These are phyloP conservation scores for Hypoxylon sp. DNA, from an alignment of 2,329 filamentous ascomycete genomes.

Conservation along the genomic window DNA sequence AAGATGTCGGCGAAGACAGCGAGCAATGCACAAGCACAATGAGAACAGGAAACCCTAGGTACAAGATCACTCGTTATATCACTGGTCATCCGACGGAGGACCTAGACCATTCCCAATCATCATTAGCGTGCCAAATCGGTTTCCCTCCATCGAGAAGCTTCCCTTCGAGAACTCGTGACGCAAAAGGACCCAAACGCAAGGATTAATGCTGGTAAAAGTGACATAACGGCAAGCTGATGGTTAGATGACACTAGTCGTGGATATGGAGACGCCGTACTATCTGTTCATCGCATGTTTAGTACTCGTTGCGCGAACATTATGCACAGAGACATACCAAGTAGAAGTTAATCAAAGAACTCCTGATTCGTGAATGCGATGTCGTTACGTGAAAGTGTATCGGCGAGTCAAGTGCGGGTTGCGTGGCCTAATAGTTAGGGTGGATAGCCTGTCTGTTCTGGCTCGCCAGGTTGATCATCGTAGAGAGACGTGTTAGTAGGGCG, in stretches of 20 bases:
- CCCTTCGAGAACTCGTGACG: constrained; percentile 4
- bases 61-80: constrained; percentile 25
- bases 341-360: neutral
- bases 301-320: neutral
- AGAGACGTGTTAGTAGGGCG: constrained; percentile 62
- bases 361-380: neutral
- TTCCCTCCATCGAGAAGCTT: neutral
- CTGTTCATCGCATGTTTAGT: neutral
- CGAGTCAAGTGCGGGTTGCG: neutral
- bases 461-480: constrained; percentile 56
- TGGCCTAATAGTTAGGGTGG: constrained; percentile 43
- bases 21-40: constrained; percentile 19
- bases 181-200: constrained; percentile 1
- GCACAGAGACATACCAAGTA: constrained; percentile 16
- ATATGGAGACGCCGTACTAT: neutral
- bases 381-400: neutral
- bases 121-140: neutral
- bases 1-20: constrained; percentile 26
- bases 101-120: constrained; percentile 17
- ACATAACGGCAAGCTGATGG: neutral
- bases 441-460: constrained; percentile 46
- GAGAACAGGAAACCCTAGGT: constrained; percentile 15
- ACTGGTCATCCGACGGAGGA: constrained; percentile 13
- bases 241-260: neutral
- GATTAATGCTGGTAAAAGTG: neutral